phyloP scores from a whole-genome alignment of 768 basidiomycete species.

The Hysterangium stoloniferum region DNA sequence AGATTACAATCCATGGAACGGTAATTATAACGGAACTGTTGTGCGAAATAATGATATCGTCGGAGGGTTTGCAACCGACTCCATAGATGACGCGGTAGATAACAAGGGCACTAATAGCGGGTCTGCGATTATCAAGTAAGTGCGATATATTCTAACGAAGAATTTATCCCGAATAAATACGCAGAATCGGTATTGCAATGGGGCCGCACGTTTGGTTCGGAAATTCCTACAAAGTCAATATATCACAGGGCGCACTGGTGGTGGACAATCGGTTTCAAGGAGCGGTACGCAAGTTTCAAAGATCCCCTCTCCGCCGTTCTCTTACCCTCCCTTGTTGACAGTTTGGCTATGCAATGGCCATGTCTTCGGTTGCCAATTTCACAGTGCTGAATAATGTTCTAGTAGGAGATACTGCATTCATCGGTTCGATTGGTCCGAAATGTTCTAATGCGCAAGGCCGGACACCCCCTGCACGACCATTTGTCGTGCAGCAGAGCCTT shows the following conservation, averaged over 20 bases:
- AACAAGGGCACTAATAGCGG: slow-evolving; percentile 48
- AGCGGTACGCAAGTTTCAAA: slow-evolving; percentile 17
- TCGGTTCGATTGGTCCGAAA: slow-evolving; percentile 59
- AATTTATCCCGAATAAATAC: no score
- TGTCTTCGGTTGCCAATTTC: slow-evolving; percentile 57
- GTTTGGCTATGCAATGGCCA: slow-evolving; percentile 67
- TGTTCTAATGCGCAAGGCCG: slow-evolving; percentile 44
- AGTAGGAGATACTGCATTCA: slow-evolving; percentile 65
- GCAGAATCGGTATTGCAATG: slow-evolving; percentile 75
- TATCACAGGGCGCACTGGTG: neutral
- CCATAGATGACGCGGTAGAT: slow-evolving; percentile 28
- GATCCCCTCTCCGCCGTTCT: no score
- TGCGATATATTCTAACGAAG: neutral
- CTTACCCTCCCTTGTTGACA: slow-evolving; percentile 32
- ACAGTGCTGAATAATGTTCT: slow-evolving; percentile 55
- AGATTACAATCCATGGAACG: slow-evolving; percentile 57
- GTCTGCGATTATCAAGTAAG: slow-evolving; percentile 66
- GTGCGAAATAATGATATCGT: slow-evolving; percentile 60
- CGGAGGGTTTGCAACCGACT: slow-evolving; percentile 58
- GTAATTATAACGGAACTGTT: slow-evolving; percentile 55
- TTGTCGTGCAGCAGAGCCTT: slow-evolving; percentile 44
- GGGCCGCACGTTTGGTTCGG: slow-evolving; percentile 45
- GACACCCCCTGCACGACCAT: slow-evolving; percentile 49
- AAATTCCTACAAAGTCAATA: neutral
- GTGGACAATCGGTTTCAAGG: slow-evolving; percentile 14